Evolutionary conservation across 2,329 filamentous ascomycete genomes (phyloP), one percentile per base, ranked within the genome.

Genomic region (Cyanodermella asteris): DNA sequence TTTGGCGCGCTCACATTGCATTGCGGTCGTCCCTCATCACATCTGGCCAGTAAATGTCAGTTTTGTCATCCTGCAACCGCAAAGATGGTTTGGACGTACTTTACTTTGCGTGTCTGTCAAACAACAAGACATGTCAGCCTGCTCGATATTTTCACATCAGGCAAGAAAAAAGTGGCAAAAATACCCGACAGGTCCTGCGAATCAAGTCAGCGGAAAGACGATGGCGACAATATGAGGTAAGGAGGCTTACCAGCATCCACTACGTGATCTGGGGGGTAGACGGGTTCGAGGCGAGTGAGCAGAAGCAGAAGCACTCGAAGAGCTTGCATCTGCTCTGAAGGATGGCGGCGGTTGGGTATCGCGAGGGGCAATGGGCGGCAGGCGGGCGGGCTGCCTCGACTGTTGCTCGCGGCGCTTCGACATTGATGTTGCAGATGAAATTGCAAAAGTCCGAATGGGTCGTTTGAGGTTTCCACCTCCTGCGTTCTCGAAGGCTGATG

Each of bases 1-100:
- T 21, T 25, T 27, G 22, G 14, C 30, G 33, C 34, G 38, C 51
- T 32, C 50, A 60, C 56, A 41, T 56, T 59, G 40, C 61, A 64
- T 36, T 49, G 50, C 27, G 59, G 61, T 36, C 56, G 51, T 20
- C 45, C 45, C 41, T 65, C 61, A 38, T 64, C 61, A 39, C 61
- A 65, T 51, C 64, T 65, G 13, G 63, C 59, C 48, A 37, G 32
- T 12, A 20, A 14, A 20, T 14, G 13, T 23, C n/a, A 21, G 17
- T 21, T 7, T 8, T 23, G 3, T 9, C 4, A 19, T 15, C 15
- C 8, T 13, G 13, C n/a, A 11, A 10, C 13, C 13, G 20, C 11
- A 19, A n/a, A 15, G 5, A 6, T 6, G 13, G 1, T 22, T 7
- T 8, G 6, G 7, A 26, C 30, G n/a, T 13, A 32, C 41, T 38